phyloP scores from a whole-genome alignment of 1,284 basidiomycete species.

The Puccinia novopanici region DNA sequence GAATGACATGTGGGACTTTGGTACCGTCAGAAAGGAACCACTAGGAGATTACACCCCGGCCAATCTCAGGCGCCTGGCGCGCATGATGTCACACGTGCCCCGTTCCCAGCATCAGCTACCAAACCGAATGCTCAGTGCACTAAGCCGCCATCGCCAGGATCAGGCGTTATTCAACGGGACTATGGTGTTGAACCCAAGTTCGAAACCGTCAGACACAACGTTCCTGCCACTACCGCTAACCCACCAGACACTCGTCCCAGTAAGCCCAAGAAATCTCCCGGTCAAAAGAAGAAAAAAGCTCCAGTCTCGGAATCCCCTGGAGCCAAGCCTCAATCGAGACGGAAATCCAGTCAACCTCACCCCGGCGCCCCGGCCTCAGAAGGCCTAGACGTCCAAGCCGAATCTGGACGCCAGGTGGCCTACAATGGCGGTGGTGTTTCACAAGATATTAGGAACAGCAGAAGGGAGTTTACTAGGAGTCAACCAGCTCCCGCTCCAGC shows the following conservation, averaged over 20 bases:
- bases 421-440: conserved; percentile 7
- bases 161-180: conserved; percentile 37
- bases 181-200: conserved; percentile 52
- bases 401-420: not conserved
- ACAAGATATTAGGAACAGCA: conserved; percentile 17
- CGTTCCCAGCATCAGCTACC: conserved; percentile 62
- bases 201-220: conserved; percentile 54
- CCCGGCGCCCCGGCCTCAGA: not conserved
- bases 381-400: conserved; percentile 3
- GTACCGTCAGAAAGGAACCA: conserved; percentile 69
- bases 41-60: conserved; percentile 33
- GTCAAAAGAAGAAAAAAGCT: conserved; percentile 35
- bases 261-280: conserved; percentile 35
- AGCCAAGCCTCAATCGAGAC: not conserved
- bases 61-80: conserved; percentile 12
- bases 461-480: conserved; percentile 26
- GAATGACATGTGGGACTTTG: conserved; percentile 93
- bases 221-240: conserved; percentile 11
- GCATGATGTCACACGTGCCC: conserved; percentile 60
- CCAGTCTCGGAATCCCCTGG: not conserved
- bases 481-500: not conserved
- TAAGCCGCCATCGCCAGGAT: conserved; percentile 60
- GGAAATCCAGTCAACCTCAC: conserved; percentile 1
- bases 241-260: conserved; percentile 29
- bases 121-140: conserved; percentile 64